Conservation (phyloP, 495 filamentous ascomycete species). For the Cercophora scortea region DNA sequence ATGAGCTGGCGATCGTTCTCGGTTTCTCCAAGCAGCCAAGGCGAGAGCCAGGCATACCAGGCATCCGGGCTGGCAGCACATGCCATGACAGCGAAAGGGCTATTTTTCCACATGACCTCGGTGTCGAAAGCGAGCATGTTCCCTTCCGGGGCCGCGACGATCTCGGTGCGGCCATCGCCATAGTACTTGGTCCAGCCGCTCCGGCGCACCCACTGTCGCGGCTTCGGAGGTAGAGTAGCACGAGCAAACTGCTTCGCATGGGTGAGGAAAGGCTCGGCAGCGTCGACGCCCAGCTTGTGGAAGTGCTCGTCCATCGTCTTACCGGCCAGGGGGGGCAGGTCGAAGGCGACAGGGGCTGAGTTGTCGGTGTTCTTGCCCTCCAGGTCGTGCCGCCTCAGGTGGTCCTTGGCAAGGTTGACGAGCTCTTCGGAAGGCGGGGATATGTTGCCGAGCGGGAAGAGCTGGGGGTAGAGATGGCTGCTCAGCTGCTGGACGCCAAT, state of each 20-base stretch:
- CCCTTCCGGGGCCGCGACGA: constrained; percentile 69
- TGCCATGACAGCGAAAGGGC: constrained; percentile 90
- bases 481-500: constrained; percentile 93
- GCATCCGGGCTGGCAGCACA: constrained; percentile 78
- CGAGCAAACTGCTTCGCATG: constrained; percentile 66
- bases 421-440: constrained; percentile 58
- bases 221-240: constrained; percentile 60
- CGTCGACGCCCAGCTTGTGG: constrained; percentile 78
- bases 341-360: constrained; percentile 69
- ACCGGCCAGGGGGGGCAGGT: constrained; percentile 74
- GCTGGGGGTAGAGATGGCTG: constrained; percentile 68
- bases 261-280: constrained; percentile 77
- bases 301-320: constrained; percentile 90
- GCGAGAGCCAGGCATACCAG: constrained; percentile 97
- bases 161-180: constrained; percentile 58
- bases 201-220: constrained; percentile 67
- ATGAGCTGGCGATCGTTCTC: constrained; percentile 73
- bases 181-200: constrained; percentile 96
- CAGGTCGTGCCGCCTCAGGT: constrained; percentile 82
- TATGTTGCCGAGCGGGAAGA: constrained; percentile 53
- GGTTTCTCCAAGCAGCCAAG: constrained; percentile 83
- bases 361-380: constrained; percentile 79
- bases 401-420: constrained; percentile 69
- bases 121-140: constrained; percentile 87
- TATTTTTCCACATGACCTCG: constrained; percentile 93